Base-by-base conservation (phyloP, 768 basidiomycete species). In the Krasilnikovozyma curviuscula region DNA sequence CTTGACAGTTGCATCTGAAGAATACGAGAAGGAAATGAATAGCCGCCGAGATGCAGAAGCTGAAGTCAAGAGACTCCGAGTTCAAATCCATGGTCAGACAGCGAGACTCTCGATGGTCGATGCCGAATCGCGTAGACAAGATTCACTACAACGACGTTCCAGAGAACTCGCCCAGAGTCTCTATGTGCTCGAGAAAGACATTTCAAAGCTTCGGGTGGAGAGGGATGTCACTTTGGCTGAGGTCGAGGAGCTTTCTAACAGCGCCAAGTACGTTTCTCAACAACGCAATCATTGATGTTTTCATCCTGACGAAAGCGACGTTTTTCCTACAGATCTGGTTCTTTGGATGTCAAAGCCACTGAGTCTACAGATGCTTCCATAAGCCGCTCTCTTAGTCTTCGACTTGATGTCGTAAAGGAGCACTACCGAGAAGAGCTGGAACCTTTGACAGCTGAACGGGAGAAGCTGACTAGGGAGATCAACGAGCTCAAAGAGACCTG, bases 171-270 rank as follows among this genome's bases (percentile, higher is more conserved):
- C 73, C 49, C 75, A 77, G 51, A 83, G 72, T 55, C 68, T 98
- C 34, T 73, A 75, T 41, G 77, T 72, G 5, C 71, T 97, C 42
- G 88, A 89, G 66, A 75, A 75, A 39, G 81, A 91, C 59, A 68
- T 97, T 7, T 84, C 85, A 7, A 80, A 79, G 56, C 68, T 98
- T 46, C 80, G 76, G 59, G 83, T 78, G 0, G 83, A 98, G 63
- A 72, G 91, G 27, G 93, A 97, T 57, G 74, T 97, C 68, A 74
- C 83, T 10, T 65, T 95, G 49, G 88, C 86, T 0, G 91, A 98
- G 63, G 76, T 97, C 31, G 88, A 91, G 59, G 88, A 95, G 65
- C 70, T 98, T 29, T 73, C 73, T 18, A 73, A 73, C 0, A 40
- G 57, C 14, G 82, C 76, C 60, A 76, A 73, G 86, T 88, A 56